Percentiles rank a stretch among this genome's conserved stretches.
Conservation (phyloP, 1,284 basidiomycete genomes). For the Trichosporon asahii region DNA sequence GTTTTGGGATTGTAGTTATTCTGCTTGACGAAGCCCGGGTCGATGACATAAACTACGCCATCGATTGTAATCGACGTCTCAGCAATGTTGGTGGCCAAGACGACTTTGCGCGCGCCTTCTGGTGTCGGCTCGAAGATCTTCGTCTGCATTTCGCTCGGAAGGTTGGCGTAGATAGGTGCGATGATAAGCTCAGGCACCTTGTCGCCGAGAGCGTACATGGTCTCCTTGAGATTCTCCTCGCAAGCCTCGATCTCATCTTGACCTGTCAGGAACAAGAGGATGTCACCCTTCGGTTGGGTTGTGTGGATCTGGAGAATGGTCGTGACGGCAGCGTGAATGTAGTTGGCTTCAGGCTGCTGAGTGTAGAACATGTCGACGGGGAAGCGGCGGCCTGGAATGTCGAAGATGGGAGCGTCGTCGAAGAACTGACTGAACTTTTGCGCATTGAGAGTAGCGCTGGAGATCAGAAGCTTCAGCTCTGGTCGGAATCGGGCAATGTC, state of each 20-base stretch:
- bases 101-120: constrained; percentile 91
- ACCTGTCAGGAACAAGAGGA: constrained; percentile 95
- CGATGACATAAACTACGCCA: constrained; percentile 95
- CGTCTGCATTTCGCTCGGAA: constrained; percentile 98
- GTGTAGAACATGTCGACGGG: constrained; percentile 99
- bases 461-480: constrained; percentile 84
- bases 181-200: constrained; percentile 92
- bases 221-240: constrained; percentile 92
- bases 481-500: constrained; percentile 96
- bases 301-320: constrained; percentile 99
- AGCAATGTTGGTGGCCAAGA: constrained; percentile 97
- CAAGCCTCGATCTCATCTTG: constrained; percentile 99
- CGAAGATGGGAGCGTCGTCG: constrained; percentile 88
- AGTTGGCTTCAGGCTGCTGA: constrained; percentile 95
- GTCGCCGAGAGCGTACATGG: constrained; percentile 88
- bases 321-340: constrained; percentile 96
- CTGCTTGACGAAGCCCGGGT: constrained; percentile 96
- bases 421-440: constrained; percentile 96
- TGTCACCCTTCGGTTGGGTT: constrained; percentile 96
- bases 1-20: constrained; percentile 95
- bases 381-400: constrained; percentile 93
- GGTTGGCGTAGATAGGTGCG: constrained; percentile 96
- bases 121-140: constrained; percentile 99
- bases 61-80: constrained; percentile 98
- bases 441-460: constrained; percentile 94